Conservation (phyloP, 2,329 filamentous ascomycete genomes). For the Penicillium hordei region DNA sequence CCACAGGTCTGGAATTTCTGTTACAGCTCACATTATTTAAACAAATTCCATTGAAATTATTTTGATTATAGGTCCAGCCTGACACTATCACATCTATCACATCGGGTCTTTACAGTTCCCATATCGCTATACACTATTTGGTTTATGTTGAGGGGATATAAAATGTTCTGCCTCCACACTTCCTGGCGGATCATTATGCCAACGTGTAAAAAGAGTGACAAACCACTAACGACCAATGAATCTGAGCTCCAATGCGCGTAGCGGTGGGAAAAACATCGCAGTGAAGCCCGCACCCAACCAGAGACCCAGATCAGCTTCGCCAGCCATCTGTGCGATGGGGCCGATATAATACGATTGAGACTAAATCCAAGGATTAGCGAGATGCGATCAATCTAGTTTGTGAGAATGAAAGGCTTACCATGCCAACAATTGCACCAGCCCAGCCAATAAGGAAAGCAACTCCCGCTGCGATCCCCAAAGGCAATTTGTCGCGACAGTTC, state of each 20-base stretch:
- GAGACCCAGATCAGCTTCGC: slow-evolving; percentile 40
- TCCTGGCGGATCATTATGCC: not conserved
- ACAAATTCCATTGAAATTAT: not conserved
- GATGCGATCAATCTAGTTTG: not conserved
- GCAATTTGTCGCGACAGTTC: slow-evolving; percentile 40
- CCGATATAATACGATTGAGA: slow-evolving; percentile 43
- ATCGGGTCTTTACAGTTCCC: not conserved
- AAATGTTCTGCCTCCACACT: not conserved
- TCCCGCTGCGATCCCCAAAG: slow-evolving; percentile 44
- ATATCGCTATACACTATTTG: not conserved
- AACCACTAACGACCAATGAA: slow-evolving; percentile 28
- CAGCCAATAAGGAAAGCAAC: slow-evolving; percentile 41
- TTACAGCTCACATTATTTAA: not conserved
- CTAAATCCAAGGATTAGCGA: slow-evolving; percentile 13
- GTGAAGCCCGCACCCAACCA: slow-evolving; percentile 41
- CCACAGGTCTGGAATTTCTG: too few species aligned
- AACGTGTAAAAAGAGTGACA: not conserved
- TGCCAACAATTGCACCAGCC: slow-evolving; percentile 43
- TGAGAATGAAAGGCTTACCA: slow-evolving; percentile 30
- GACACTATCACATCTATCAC: not conserved
- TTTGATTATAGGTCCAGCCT: not conserved
- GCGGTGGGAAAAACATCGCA: slow-evolving; percentile 34
- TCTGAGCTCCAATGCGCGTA: slow-evolving; percentile 37
- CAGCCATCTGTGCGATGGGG: slow-evolving; percentile 35
- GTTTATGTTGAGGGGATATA: not conserved